Percentiles rank a stretch among this genome's conserved stretches.
These are phyloP conservation scores for Naganishia liquefaciens DNA, from an alignment of 1,284 basidiomycete genomes.

Conservation along the genomic window DNA sequence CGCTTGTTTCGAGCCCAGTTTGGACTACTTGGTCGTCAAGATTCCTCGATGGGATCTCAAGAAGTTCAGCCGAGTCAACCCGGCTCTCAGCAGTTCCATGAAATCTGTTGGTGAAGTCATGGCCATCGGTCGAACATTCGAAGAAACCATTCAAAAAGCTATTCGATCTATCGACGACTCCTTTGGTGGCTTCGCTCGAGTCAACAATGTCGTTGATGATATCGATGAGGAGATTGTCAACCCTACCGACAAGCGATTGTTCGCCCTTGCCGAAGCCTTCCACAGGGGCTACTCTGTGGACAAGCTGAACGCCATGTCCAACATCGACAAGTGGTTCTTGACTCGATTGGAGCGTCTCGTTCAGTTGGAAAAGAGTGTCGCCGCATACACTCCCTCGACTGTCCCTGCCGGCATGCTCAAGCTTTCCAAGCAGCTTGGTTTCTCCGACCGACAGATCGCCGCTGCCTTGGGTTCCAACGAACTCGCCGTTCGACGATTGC, in stretches of 20 bases:
- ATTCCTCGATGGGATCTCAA: slow-evolving; percentile 99
- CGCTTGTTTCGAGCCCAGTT: slow-evolving; percentile 95
- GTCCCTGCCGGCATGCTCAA: slow-evolving; percentile 69
- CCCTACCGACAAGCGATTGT: slow-evolving; percentile 57
- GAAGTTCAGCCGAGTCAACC: slow-evolving; percentile 92
- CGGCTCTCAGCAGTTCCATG: slow-evolving; percentile 87
- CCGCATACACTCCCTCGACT: slow-evolving; percentile 66
- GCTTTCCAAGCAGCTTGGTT: slow-evolving; percentile 90
- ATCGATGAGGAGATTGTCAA: slow-evolving; percentile 55
- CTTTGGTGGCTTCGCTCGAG: slow-evolving; percentile 88
- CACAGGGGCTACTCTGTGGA: slow-evolving; percentile 85
- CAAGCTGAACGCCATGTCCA: slow-evolving; percentile 94
- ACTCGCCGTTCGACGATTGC: slow-evolving; percentile 79
- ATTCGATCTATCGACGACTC: slow-evolving; percentile 94
- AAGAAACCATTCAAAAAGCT: slow-evolving; percentile 97
- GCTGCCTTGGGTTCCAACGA: slow-evolving; percentile 79
- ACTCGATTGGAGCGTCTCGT: slow-evolving; percentile 80
- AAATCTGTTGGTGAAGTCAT: slow-evolving; percentile 99
- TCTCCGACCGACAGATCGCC: slow-evolving; percentile 90
- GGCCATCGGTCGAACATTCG: slow-evolving; percentile 97
- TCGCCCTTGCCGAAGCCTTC: slow-evolving; percentile 57
- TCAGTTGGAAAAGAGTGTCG: slow-evolving; percentile 72
- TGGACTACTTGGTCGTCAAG: slow-evolving; percentile 98
- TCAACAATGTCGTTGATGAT: slow-evolving; percentile 62
- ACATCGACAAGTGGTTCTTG: slow-evolving; percentile 98